Percentiles rank a stretch among this genome's conserved stretches.
Conservation (phyloP, 2,329 filamentous ascomycete species). For the Xylaria sp. region DNA sequence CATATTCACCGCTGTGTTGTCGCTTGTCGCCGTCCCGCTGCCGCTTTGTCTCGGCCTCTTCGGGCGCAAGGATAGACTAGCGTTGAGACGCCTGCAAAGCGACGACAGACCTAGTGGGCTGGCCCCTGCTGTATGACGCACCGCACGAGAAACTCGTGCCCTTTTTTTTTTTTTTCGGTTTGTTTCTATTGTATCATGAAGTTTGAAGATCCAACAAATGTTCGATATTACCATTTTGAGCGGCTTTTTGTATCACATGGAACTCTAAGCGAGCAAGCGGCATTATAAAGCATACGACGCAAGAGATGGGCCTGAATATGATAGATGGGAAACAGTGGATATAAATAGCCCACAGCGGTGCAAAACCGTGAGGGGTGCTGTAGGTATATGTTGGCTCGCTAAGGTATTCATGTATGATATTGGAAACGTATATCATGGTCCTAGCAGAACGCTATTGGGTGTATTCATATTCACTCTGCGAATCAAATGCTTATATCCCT, state of each 20-base stretch:
- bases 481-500: background rate
- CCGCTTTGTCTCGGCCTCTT: conserved; percentile 74
- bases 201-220: background rate
- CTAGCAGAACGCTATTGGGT: too few species aligned
- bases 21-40: conserved; percentile 66
- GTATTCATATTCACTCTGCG: too few species aligned
- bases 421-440: too few species aligned
- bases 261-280: background rate
- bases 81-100: conserved; percentile 55
- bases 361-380: background rate
- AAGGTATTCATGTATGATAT: too few species aligned
- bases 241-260: background rate
- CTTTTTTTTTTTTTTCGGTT: background rate
- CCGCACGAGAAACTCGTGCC: background rate
- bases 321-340: background rate
- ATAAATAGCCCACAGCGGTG: background rate
- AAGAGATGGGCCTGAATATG: background rate
- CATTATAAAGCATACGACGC: background rate
- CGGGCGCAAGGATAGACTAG: conserved; percentile 60
- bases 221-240: background rate
- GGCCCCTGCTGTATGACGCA: background rate
- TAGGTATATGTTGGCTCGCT: background rate
- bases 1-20: conserved; percentile 78
- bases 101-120: conserved; percentile 42
- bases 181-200: background rate